phyloP scores from a whole-genome alignment of 176 grass and related monocot species.

The Paspalum notatum region DNA sequence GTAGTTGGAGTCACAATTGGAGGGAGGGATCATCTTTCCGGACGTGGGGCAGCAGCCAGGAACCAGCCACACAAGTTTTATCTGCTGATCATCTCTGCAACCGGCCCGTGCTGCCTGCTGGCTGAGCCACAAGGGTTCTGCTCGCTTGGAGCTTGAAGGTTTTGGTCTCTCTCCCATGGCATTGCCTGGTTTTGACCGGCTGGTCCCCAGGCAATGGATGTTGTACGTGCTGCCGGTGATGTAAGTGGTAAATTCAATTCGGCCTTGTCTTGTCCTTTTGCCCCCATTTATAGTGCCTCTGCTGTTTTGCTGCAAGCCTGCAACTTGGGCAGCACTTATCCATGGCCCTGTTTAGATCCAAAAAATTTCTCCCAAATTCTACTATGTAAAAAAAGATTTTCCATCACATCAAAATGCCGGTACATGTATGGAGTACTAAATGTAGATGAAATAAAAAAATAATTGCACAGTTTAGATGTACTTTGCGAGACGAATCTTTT shows the following conservation, averaged over 20 bases:
- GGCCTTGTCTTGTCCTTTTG: slow-evolving; percentile 53
- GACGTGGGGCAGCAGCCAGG: slow-evolving; percentile 16
- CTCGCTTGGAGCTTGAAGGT: not conserved
- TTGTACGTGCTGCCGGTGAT: slow-evolving; percentile 48
- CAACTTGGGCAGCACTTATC: slow-evolving; percentile 35
- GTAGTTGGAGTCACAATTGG: not conserved
- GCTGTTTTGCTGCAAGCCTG: slow-evolving; percentile 38
- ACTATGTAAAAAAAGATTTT: too few species aligned
- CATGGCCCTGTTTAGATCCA: too few species aligned
- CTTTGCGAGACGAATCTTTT: too few species aligned
- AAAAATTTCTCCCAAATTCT: too few species aligned
- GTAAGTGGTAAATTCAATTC: slow-evolving; percentile 43
- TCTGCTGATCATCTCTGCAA: not conserved
- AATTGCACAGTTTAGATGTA: too few species aligned
- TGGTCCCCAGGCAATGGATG: slow-evolving; percentile 45
- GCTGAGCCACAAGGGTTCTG: not conserved
- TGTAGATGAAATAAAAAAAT: too few species aligned
- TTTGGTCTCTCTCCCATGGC: slow-evolving; percentile 21
- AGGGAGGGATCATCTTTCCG: not conserved
- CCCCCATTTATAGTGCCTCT: slow-evolving; percentile 49
- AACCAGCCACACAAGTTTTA: not conserved
- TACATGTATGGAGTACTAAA: too few species aligned
- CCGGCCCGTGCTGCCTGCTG: not conserved
- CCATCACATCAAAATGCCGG: too few species aligned
- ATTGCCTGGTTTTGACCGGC: slow-evolving; percentile 42